phyloP scores from a whole-genome alignment of 257 asterid species.

The Oldenlandia corymbosa region DNA sequence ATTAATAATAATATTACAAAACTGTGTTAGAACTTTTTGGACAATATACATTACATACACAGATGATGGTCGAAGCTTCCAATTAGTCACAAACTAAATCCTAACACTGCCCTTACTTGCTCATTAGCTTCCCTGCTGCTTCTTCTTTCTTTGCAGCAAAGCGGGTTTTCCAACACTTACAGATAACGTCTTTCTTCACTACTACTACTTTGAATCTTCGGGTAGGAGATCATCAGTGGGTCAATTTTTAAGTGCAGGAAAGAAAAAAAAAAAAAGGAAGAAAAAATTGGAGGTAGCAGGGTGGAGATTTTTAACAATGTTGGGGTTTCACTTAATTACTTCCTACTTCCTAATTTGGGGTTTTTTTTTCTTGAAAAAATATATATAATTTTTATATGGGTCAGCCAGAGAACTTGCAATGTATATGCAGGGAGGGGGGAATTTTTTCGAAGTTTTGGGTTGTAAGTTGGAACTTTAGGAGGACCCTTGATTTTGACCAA shows the following conservation, averaged over 20 bases:
- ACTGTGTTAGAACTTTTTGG: slow-evolving; percentile 12
- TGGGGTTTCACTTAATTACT: slow-evolving; percentile 11
- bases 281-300: neutral
- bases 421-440: too few species aligned
- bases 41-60: slow-evolving; percentile 19
- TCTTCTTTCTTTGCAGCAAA: neutral
- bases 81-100: slow-evolving; percentile 22
- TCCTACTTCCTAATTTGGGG: slow-evolving; percentile 10
- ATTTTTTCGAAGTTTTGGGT: too few species aligned
- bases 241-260: slow-evolving; percentile 1
- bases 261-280: neutral
- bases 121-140: too few species aligned
- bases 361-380: slow-evolving; percentile 1
- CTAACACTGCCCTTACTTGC: slow-evolving; percentile 14
- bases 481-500: slow-evolving; percentile 13
- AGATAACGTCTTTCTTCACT: slow-evolving; percentile 18
- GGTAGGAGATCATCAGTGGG: slow-evolving; percentile 3
- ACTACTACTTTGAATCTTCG: too few species aligned
- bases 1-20: slow-evolving; percentile 3
- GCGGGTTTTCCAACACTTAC: too few species aligned
- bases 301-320: slow-evolving; percentile 15
- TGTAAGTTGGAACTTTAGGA: too few species aligned
- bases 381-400: neutral
- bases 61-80: slow-evolving; percentile 11
- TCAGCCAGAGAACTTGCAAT: neutral